Conservation (phyloP, 306 rosid species). For the Benincasa hispida region DNA sequence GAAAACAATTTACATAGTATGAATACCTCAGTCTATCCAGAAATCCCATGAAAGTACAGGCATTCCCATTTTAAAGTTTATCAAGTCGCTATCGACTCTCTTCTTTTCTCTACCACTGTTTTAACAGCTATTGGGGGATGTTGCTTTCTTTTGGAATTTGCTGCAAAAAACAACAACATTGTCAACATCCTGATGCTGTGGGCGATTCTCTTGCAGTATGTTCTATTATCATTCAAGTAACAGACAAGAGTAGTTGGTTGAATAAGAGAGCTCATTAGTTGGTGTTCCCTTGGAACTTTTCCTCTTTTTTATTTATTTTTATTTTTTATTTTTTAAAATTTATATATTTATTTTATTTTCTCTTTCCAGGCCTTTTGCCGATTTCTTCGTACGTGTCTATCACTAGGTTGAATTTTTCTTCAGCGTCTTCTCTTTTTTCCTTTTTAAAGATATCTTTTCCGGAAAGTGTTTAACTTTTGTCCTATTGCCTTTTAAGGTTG, state of each 20-base stretch:
- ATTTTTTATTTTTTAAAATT: no score
- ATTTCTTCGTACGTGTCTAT: not conserved
- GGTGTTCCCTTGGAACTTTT: conserved; percentile 5
- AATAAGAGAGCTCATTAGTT: conserved; percentile 2
- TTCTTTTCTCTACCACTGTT: not conserved
- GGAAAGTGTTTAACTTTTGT: not conserved
- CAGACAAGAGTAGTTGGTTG: conserved; percentile 8
- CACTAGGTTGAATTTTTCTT: not conserved
- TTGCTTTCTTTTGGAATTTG: not conserved
- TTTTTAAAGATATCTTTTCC: not conserved
- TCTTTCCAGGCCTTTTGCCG: not conserved
- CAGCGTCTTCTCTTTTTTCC: not conserved
- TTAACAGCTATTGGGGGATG: not conserved
- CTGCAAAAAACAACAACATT: not conserved
- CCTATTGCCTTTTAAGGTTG: not conserved
- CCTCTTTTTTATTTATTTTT: not conserved
- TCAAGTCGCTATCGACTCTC: not conserved
- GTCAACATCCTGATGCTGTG: not conserved
- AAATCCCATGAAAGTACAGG: conserved; percentile 1
- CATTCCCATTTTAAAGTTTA: not conserved
- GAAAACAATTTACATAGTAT: not conserved
- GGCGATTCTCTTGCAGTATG: not conserved
- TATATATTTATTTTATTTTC: not conserved
- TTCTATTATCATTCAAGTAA: conserved; percentile 3
- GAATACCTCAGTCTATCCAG: not conserved